Percentiles rank a stretch among this genome's conserved stretches.
Evolutionary conservation across 2,329 filamentous ascomycete species (phyloP).

Genomic region (Didymella arachidicola): DNA sequence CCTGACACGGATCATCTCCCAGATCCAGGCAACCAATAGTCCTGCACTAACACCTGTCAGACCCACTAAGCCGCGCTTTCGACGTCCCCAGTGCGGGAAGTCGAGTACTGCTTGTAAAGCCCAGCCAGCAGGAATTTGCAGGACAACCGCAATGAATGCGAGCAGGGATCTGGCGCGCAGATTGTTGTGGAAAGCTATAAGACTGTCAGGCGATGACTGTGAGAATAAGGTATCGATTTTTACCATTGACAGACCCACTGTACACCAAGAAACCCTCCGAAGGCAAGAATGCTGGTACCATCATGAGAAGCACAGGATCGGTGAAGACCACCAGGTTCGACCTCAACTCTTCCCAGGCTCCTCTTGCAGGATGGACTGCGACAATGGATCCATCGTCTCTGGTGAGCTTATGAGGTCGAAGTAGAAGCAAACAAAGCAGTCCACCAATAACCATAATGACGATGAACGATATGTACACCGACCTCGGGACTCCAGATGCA

Average conservation of each 20-base stretch:
- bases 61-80: neutral
- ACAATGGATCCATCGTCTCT: neutral
- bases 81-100: neutral
- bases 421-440: neutral
- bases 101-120: neutral
- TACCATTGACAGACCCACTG: neutral
- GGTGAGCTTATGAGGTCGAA: neutral
- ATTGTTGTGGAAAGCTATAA: neutral
- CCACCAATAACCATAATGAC: neutral
- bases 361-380: neutral
- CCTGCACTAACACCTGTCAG: slow-evolving; percentile 30
- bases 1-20: slow-evolving; percentile 46
- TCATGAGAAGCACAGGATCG: neutral
- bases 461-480: neutral
- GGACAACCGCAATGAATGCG: neutral
- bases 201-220: neutral
- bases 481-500: neutral
- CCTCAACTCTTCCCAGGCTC: neutral
- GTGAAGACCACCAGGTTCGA: neutral
- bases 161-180: neutral
- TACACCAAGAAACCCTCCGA: neutral
- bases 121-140: neutral
- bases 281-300: neutral
- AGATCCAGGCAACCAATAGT: slow-evolving; percentile 40
- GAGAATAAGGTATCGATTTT: too few relatives aligned